Base-by-base conservation (phyloP, 108 stramenopile species). In the Discostella stelligeroides region DNA sequence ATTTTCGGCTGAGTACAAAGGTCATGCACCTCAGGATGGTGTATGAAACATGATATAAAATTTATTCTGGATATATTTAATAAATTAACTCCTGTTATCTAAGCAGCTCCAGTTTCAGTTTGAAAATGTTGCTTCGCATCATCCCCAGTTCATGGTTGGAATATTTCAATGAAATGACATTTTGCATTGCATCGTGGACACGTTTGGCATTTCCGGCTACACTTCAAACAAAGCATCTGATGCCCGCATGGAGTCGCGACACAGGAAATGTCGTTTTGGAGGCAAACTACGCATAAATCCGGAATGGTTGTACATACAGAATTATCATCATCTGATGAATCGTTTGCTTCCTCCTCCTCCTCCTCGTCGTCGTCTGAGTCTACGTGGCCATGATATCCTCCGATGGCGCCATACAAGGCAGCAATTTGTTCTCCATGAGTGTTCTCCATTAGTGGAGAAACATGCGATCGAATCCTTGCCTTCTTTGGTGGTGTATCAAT, bases 1-100 rank as follows among this genome's bases (percentile, higher is more conserved):
- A 9, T 95, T 95, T 73, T 80, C 90, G 12, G 87, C 91, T 4
- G 94, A 95, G 61, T 92, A 92, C 74, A 89, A 85, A 53, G 90
- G 92, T 0, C 92, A 94, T 77, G 51, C 51, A 27, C 51, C 51
- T 53, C 51, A 53, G 27, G 51, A 53, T 53, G 51, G 51, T 24
- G 21, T 53, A 23, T 53, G 51, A 53, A 5, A 53, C 1, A 50
- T 50, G 15, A 8, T 1, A n/a, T n/a, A n/a, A n/a, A n/a, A n/a
- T n/a, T 9, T 7, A 47, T 4, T 23, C 1, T 23, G 0, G 17
- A 5, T 0, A 5, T 18, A 49, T 49, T n/a, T 47, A 47, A 47
- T 47, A 49, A 34, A 34, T n/a, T n/a, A n/a, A n/a, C n/a, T n/a
- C n/a, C n/a, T n/a, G n/a, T n/a, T n/a, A n/a, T n/a, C n/a, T n/a